Evolutionary conservation across 1,139 yeast genomes (phyloP), one percentile per base, ranked within the genome.

Genomic region (Saccharomyces hybrid): DNA sequence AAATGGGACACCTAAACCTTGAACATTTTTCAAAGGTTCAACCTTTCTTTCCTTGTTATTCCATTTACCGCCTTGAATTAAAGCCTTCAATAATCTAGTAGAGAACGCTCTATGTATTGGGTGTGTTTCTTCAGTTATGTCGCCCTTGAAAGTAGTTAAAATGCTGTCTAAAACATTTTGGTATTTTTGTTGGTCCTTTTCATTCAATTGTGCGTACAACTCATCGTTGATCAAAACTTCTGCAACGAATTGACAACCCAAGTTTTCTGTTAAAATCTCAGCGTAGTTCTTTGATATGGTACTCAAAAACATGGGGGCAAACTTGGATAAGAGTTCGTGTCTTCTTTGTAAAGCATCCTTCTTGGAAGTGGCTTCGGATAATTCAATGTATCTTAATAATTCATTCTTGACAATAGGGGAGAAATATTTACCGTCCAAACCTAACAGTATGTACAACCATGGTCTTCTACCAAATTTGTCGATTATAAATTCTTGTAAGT

Each of bases 401-500:
- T 84, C 83, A 53, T 80, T 81, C 67, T 83, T 78, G 42, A 82
- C 80, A 24, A 76, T 69, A 53, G 95, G 95, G 34, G 88, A 80
- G 72, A 93, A 91, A 71, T 85, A 91, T 66, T 87, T 85, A 32
- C 91, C 88, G 63, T 86, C 88, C 58, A 87, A 77, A 3, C 96
- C 96, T 58, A 84, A 79, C 60, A 91, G 76, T 57, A 91, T 74
- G 71, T 89, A 91, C 57, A 93, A 73, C 67, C 91, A 82, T 44
- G 98, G 96, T 71, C 96, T 83, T 75, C 99, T 82, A 44, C 93
- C 89, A 66, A 79, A 86, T 69, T 90, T 89, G 62, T 87, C 86
- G 53, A 77, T 76, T 47, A 87, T 74, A 47, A 89, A 73, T 50
- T 80, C 82, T 9, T 80, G 78, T 63, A 89, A 75, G 42, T 73